A percentile compares a stretch with the other conserved stretches of the same genome.
Evolutionary conservation across 2,329 filamentous ascomycete species (phyloP).

Genomic region (Myriosclerotinia duriaeana): DNA sequence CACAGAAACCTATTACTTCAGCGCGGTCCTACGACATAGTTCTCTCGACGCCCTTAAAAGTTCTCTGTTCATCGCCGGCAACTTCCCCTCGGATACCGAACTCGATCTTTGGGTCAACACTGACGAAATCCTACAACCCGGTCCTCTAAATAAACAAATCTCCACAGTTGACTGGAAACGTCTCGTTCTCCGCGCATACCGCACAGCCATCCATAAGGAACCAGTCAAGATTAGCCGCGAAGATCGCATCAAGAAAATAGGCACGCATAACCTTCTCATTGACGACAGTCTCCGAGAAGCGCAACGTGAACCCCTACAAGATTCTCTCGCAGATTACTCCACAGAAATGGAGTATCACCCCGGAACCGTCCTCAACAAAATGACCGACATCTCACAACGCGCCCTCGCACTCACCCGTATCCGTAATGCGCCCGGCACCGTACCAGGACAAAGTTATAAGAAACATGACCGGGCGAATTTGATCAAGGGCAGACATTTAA

Average conservation of each 20-base stretch:
- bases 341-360: too few species aligned
- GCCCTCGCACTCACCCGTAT: conserved; percentile 12
- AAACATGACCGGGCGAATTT: conserved; percentile 4
- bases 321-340: neutral
- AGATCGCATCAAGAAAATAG: conserved; percentile 9
- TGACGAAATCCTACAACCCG: neutral
- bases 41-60: conserved; percentile 25
- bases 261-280: neutral
- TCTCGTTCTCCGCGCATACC: conserved; percentile 11
- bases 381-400: neutral
- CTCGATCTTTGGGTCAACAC: conserved; percentile 26
- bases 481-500: neutral
- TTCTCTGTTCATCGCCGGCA: conserved; percentile 21
- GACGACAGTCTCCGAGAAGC: neutral
- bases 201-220: conserved; percentile 3
- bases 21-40: conserved; percentile 16
- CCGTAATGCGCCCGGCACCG: conserved; percentile 3
- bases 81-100: conserved; percentile 25
- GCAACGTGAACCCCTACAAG: neutral
- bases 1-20: conserved; percentile 26
- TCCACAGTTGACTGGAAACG: conserved; percentile 8
- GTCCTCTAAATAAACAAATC: neutral
- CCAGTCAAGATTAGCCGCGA: conserved; percentile 2
- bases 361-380: conserved; percentile 7
- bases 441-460: neutral